Evolutionary conservation across 2,329 filamentous ascomycete species (phyloP).

Genomic region (Gnomoniopsis sp.): DNA sequence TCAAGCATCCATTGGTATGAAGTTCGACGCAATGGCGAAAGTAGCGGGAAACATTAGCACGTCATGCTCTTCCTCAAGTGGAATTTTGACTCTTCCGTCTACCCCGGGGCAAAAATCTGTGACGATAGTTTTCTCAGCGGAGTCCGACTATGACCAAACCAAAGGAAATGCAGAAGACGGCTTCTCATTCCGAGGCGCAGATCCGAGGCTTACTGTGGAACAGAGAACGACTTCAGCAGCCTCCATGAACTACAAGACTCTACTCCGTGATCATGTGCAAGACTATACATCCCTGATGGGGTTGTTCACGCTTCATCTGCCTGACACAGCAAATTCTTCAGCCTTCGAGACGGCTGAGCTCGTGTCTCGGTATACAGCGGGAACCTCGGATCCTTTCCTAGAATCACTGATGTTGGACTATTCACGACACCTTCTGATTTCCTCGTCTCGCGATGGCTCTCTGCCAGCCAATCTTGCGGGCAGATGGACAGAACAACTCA

Average conservation of each 20-base stretch:
- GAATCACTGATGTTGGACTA: conserved; percentile 52
- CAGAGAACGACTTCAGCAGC: conserved; percentile 30
- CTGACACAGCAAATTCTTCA: conserved; percentile 39
- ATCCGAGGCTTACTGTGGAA: conserved; percentile 39
- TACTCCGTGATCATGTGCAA: conserved; percentile 33
- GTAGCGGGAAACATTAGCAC: conserved; percentile 21
- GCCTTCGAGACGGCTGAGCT: conserved; percentile 31
- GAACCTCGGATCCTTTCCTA: conserved; percentile 46
- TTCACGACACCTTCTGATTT: conserved; percentile 51
- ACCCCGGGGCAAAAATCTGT: conserved; percentile 22
- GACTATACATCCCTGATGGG: conserved; percentile 38
- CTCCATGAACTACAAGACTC: conserved; percentile 26
- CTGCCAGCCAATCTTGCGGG: conserved; percentile 57
- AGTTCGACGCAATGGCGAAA: conserved; percentile 36
- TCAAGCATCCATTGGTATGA: conserved; percentile 41
- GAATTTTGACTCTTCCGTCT: conserved; percentile 28
- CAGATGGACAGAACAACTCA: conserved; percentile 47
- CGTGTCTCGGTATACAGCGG: conserved; percentile 20
- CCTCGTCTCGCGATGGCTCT: conserved; percentile 46
- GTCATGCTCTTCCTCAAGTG: conserved; percentile 4
- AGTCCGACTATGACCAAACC: conserved; percentile 47
- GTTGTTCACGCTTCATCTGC: conserved; percentile 40
- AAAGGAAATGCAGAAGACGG: conserved; percentile 39
- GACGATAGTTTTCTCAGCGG: conserved; percentile 40
- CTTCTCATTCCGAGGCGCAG: conserved; percentile 46